A percentile compares a stretch with the other conserved stretches of the same genome.
Evolutionary conservation across 768 basidiomycete species (phyloP).

Genomic region (Mycena belliarum): DNA sequence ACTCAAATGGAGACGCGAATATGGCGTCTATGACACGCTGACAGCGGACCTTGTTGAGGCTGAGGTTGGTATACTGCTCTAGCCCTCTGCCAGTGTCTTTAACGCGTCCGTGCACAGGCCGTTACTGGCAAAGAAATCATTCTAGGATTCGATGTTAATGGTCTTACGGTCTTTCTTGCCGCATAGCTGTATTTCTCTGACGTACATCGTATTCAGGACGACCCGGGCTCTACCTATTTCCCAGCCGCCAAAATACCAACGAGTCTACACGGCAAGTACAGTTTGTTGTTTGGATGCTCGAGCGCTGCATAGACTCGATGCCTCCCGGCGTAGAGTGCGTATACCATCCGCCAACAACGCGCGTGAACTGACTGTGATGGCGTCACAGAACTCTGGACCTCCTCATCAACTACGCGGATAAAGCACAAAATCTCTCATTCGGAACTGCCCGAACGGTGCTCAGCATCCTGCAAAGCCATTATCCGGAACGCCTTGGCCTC

Average conservation of each 20-base stretch:
- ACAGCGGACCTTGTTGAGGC: constrained; percentile 61
- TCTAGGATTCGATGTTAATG: no score
- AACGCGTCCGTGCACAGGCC: no score
- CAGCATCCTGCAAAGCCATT: constrained; percentile 38
- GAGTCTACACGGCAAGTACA: constrained; percentile 75
- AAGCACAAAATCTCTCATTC: constrained; percentile 63
- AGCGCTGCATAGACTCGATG: constrained; percentile 89
- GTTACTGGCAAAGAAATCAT: no score
- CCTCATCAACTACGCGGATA: constrained; percentile 83
- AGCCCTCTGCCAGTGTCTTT: no score
- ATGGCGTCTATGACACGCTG: constrained; percentile 64
- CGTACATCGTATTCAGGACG: no score
- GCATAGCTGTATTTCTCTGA: no score
- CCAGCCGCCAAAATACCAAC: constrained; percentile 84
- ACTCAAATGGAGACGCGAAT: constrained; percentile 79
- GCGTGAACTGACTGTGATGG: constrained; percentile 86
- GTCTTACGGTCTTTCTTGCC: no score
- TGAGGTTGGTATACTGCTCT: no score
- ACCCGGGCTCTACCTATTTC: constrained; percentile 89
- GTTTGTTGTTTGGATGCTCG: constrained; percentile 88
- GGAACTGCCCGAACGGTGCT: neutral
- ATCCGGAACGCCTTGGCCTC: constrained; percentile 85
- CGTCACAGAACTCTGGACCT: constrained; percentile 78
- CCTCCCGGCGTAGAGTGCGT: constrained; percentile 85
- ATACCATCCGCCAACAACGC: constrained; percentile 79